Conservation (phyloP, 1,284 basidiomycete species). For the Polyporus tsugae region DNA sequence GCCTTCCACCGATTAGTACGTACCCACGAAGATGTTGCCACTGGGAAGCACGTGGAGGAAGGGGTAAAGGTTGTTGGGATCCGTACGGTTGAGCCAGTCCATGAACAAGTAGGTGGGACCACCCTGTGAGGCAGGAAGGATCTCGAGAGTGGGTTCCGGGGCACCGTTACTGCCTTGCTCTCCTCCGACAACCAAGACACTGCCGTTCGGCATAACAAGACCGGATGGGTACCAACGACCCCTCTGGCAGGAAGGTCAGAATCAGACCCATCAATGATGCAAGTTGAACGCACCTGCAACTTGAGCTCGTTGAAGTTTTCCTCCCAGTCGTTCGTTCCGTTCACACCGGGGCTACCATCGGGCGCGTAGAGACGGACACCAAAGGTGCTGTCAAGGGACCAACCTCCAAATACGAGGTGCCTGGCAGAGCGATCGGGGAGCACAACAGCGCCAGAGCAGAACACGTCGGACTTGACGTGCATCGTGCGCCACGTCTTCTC, state of each 20-base stretch:
- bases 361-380: constrained; percentile 74
- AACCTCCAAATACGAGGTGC: constrained; percentile 76
- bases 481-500: constrained; percentile 71
- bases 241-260: constrained; percentile 48
- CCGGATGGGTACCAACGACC: constrained; percentile 79
- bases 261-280: background rate
- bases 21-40: constrained; percentile 70
- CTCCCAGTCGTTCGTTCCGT: constrained; percentile 74
- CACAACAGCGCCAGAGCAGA: constrained; percentile 76
- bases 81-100: constrained; percentile 63
- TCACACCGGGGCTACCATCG: constrained; percentile 62
- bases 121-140: constrained; percentile 55
- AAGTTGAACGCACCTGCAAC: constrained; percentile 53
- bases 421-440: constrained; percentile 77
- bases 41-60: constrained; percentile 77
- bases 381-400: constrained; percentile 68
- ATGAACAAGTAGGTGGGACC: constrained; percentile 51
- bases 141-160: constrained; percentile 71
- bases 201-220: constrained; percentile 72
- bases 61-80: constrained; percentile 80
- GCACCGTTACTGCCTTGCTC: constrained; percentile 74
- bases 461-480: constrained; percentile 78
- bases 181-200: constrained; percentile 76
- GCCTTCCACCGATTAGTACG: constrained; percentile 33
- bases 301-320: constrained; percentile 59